A percentile compares a stretch with the other conserved stretches of the same genome.
Conservation (phyloP, 768 basidiomycete genomes). For the Tylopilus intermedius region DNA sequence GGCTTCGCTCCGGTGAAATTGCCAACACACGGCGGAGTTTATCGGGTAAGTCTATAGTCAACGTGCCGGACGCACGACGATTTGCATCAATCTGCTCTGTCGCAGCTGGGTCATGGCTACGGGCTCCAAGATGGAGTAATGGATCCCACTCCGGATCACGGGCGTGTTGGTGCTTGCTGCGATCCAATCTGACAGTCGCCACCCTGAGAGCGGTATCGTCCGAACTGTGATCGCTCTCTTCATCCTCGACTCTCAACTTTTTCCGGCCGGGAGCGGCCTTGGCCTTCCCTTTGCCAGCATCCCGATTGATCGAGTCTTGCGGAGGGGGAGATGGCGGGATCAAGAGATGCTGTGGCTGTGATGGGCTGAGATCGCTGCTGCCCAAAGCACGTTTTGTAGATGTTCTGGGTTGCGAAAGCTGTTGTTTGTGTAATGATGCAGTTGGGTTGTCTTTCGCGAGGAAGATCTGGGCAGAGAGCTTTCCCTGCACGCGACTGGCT, state of each 20-base stretch:
- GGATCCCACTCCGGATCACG: conserved; percentile 29
- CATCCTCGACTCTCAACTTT: conserved; percentile 42
- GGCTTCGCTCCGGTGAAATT: conserved; percentile 45
- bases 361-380: conserved; percentile 22
- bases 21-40: conserved; percentile 61
- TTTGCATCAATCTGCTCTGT: conserved; percentile 19
- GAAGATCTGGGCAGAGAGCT: conserved; percentile 9
- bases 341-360: conserved; percentile 32
- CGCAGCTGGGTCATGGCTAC: conserved; percentile 18
- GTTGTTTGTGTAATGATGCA: conserved; percentile 1
- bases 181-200: conserved; percentile 11
- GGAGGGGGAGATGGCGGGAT: conserved; percentile 71
- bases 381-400: conserved; percentile 44
- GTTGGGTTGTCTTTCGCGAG: conserved; percentile 5
- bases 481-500: conserved; percentile 2
- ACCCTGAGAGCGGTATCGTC: conserved; percentile 22
- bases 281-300: conserved; percentile 37
- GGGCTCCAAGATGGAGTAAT: conserved; percentile 23
- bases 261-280: conserved; percentile 40
- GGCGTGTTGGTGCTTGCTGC: conserved; percentile 11
- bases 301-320: conserved; percentile 27
- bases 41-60: conserved; percentile 61
- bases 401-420: conserved; percentile 17
- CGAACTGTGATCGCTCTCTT: conserved; percentile 23
- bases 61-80: conserved; percentile 33